These are phyloP conservation scores for Centella asiatica DNA, from an alignment of 129 eudicot genomes.

Conservation along the genomic window DNA sequence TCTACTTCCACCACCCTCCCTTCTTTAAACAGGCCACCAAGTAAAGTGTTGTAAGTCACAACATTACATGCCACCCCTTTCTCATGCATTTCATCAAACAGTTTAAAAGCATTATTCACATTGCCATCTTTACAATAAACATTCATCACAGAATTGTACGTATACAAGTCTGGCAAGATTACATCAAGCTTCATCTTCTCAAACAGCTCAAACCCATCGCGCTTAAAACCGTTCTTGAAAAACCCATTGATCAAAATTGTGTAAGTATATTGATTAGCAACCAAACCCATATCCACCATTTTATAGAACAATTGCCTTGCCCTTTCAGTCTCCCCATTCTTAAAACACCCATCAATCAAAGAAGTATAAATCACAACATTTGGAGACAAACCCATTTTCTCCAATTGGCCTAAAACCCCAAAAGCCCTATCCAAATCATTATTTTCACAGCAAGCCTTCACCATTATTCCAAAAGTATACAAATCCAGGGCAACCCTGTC, in stretches of 20 bases:
- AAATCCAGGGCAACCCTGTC: slow-evolving; percentile 27
- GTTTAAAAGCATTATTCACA: slow-evolving; percentile 19
- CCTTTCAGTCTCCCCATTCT: slow-evolving; percentile 28
- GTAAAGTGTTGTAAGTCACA: slow-evolving; percentile 40
- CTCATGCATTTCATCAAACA: slow-evolving; percentile 42
- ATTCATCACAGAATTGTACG: slow-evolving; percentile 30
- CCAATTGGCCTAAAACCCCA: slow-evolving; percentile 25
- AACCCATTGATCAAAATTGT: slow-evolving; percentile 47
- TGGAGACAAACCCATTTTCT: slow-evolving; percentile 26
- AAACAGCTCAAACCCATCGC: slow-evolving; percentile 41
- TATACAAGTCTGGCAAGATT: slow-evolving; percentile 32
- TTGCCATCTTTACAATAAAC: slow-evolving; percentile 31
- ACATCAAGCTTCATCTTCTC: slow-evolving; percentile 48
- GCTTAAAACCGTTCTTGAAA: slow-evolving; percentile 39
- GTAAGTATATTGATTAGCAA: slow-evolving; percentile 40
- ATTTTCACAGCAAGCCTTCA: slow-evolving; percentile 42
- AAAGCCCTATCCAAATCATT: slow-evolving; percentile 33
- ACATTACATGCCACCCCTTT: slow-evolving; percentile 38
- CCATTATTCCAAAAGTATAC: slow-evolving; percentile 46
- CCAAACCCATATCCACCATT: slow-evolving; percentile 41
- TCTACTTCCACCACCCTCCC: slow-evolving; percentile 26
- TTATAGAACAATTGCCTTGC: slow-evolving; percentile 31
- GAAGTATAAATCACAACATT: slow-evolving; percentile 44
- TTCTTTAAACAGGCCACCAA: slow-evolving; percentile 29
- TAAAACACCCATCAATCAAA: slow-evolving; percentile 52